Base-by-base conservation (phyloP, 345 rosid species). In the Noccaea bulbosa region DNA sequence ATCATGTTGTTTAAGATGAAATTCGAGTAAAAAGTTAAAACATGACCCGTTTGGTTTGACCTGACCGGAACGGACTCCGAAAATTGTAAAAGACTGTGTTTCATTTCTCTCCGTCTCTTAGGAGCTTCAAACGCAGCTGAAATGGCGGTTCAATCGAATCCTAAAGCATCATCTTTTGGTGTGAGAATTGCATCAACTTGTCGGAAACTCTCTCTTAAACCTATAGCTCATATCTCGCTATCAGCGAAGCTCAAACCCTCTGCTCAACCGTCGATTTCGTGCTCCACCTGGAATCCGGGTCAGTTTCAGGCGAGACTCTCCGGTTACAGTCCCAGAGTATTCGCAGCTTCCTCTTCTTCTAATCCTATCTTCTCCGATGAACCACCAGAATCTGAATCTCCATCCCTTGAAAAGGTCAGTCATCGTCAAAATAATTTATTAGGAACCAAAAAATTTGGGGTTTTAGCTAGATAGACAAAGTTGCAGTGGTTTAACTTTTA, bases 361-460 rank as follows among this genome's bases (percentile, higher is more conserved):
- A 69, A 77, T 40, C 76, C 65, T 1, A 24, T 33, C 41, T 43
- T 75, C 65, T 45, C 79, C 0, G 57, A 74, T 39, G 83, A 81
- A 32, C 67, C 33, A 43, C 34, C 14, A 62, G 55, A 70, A 8
- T 16, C 61, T 53, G 72, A 20, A 8, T 35, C 79, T 9, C 62
- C 72, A 3, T 37, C 67, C 2, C 17, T 16, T 6, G 80, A 73
- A 52, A 73, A 88, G 95, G 97, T 91, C n/a, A 46, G 72, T 40
- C n/a, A 32, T 71, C 57, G 30, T 11, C 49, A 24, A 22, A 12
- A 34, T 52, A 17, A 38, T 61, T 39, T 14, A 16, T 55, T n/a
- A n/a, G n/a, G n/a, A n/a, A n/a, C n/a, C n/a, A n/a, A n/a, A n/a
- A n/a, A n/a, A n/a, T n/a, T n/a, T 70, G 49, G 35, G 62, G 66